These are phyloP conservation scores for Myxozyma vanderwaltii DNA, from an alignment of 805 yeast genomes.

Conservation along the genomic window DNA sequence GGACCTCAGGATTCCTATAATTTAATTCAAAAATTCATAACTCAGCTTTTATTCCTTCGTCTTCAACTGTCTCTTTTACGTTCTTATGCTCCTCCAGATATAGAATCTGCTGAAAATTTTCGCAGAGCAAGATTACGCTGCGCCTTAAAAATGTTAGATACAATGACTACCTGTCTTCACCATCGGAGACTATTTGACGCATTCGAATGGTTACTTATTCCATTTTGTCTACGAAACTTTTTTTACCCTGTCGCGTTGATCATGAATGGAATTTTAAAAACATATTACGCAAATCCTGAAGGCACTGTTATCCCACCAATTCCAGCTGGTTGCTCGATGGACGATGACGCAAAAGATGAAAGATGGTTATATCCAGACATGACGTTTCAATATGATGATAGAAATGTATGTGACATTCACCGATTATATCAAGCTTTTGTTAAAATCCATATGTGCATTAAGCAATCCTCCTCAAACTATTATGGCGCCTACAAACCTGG, in stretches of 20 bases:
- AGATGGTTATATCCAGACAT: constrained; percentile 24
- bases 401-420: constrained; percentile 14
- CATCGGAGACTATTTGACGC: constrained; percentile 18
- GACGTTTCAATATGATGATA: constrained; percentile 27
- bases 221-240: constrained; percentile 21
- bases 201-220: constrained; percentile 26
- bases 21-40: constrained; percentile 21
- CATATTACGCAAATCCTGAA: constrained; percentile 19
- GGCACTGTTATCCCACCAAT: constrained; percentile 5
- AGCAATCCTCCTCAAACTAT: constrained; percentile 4
- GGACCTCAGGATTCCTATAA: constrained; percentile 27
- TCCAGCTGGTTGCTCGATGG: neutral
- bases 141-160: constrained; percentile 26
- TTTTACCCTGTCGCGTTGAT: constrained; percentile 22
- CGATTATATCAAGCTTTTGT: constrained; percentile 29
- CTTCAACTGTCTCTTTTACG: constrained; percentile 22
- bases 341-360: constrained; percentile 3
- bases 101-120: constrained; percentile 8
- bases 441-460: constrained; percentile 16
- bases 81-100: constrained; percentile 18
- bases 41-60: constrained; percentile 24
- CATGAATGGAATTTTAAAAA: constrained; percentile 17
- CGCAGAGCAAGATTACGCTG: constrained; percentile 17
- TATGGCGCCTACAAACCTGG: constrained; percentile 24
- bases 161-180: constrained; percentile 22